These are phyloP conservation scores for Fusarium algeriense DNA, from an alignment of 2,329 filamentous ascomycete genomes.

Conservation along the genomic window DNA sequence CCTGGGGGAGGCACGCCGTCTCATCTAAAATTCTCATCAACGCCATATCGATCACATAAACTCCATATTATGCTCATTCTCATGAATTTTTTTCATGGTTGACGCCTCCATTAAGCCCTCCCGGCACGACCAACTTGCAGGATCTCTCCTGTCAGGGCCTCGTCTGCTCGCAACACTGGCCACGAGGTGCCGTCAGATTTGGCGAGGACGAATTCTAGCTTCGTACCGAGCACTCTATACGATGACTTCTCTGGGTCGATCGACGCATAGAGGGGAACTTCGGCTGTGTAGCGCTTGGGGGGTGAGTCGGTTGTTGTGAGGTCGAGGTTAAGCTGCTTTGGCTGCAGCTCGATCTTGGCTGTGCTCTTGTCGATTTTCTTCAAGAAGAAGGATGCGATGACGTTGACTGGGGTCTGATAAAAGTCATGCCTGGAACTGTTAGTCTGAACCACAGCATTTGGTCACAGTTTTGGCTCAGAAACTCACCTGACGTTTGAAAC, in stretches of 20 bases:
- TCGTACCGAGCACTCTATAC: conserved; percentile 88
- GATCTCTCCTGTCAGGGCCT: conserved; percentile 77
- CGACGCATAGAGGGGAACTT: conserved; percentile 79
- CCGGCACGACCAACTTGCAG: conserved; percentile 90
- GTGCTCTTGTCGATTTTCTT: conserved; percentile 94
- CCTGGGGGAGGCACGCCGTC: background rate
- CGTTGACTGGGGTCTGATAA: conserved; percentile 88
- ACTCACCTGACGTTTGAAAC: conserved; percentile 80
- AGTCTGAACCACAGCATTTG: conserved; percentile 7
- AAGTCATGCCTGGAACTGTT: conserved; percentile 74
- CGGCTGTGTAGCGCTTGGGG: conserved; percentile 81
- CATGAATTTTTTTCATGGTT: conserved; percentile 2
- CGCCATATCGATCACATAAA: conserved; percentile 33
- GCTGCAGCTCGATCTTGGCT: conserved; percentile 77
- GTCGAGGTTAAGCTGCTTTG: conserved; percentile 77
- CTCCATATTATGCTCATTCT: conserved; percentile 34
- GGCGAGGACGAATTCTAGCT: conserved; percentile 82
- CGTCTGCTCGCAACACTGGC: conserved; percentile 86
- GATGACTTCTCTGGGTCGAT: conserved; percentile 82
- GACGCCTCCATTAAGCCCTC: conserved; percentile 51
- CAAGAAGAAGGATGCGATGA: conserved; percentile 93
- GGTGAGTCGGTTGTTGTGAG: conserved; percentile 84
- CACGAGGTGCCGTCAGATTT: conserved; percentile 82
- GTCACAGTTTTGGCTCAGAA: background rate
- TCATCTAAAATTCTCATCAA: conserved; percentile 28